Evolutionary conservation across 2,329 filamentous ascomycete species (phyloP).

Genomic region (Epichloe coenophiala): DNA sequence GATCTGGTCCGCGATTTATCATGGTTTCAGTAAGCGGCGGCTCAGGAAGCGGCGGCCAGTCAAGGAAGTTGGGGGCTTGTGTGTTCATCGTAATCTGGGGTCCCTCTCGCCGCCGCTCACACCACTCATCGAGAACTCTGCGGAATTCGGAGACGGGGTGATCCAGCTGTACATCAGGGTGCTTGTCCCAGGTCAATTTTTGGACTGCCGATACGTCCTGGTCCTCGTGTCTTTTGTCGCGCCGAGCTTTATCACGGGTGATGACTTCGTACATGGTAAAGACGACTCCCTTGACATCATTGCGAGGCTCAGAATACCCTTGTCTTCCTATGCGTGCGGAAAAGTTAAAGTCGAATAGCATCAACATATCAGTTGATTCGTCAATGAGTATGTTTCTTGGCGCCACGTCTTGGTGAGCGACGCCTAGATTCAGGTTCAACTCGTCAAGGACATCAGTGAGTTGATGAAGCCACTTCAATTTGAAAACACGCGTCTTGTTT

Average conservation of each 20-base stretch:
- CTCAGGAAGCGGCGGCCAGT: too few species aligned
- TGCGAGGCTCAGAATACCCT: constrained; percentile 7
- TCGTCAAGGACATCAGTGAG: constrained; percentile 22
- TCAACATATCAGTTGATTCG: constrained; percentile 16
- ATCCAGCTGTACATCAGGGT: constrained; percentile 20
- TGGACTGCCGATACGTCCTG: constrained; percentile 1
- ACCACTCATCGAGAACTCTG: constrained; percentile 15
- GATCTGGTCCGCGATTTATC: too few species aligned
- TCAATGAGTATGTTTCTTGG: constrained; percentile 24
- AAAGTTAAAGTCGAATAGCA: constrained; percentile 25
- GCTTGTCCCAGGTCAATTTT: constrained; percentile 7
- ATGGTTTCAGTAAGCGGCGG: too few species aligned
- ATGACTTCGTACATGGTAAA: constrained; percentile 24
- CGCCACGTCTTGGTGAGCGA: constrained; percentile 25
- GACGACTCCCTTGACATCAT: constrained; percentile 20
- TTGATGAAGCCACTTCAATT: constrained; percentile 22
- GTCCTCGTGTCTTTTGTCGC: constrained; percentile 12
- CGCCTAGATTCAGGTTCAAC: constrained; percentile 22
- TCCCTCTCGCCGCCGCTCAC: constrained; percentile 5
- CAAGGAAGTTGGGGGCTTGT: too few species aligned
- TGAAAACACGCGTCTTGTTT: constrained; percentile 18
- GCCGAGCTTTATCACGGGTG: constrained; percentile 15
- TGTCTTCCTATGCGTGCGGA: constrained; percentile 10
- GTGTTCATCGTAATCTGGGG: too few species aligned
- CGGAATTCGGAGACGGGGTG: constrained; percentile 16